Evolutionary conservation across 2,329 filamentous ascomycete species (phyloP), one percentile per base, ranked within the genome.

Genomic region (Dothistroma septosporum): DNA sequence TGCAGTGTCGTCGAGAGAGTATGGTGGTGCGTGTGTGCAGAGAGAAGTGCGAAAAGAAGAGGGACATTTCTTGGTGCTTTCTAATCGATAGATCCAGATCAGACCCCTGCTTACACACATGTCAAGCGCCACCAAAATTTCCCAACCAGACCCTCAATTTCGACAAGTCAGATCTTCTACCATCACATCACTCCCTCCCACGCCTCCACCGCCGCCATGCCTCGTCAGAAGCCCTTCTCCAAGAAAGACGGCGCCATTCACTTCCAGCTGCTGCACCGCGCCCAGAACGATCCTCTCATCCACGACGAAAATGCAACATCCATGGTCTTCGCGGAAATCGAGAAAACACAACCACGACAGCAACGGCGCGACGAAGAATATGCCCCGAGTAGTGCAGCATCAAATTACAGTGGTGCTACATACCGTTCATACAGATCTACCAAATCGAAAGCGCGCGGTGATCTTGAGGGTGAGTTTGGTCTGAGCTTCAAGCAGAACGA

Each of bases 221-320:
- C 88, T 70, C 83, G 82, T 68, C 85, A 84, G 70, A 86, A 85
- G 80, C 91, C 89, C 85, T 91, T 90, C 58, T 85, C 97, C 81
- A 97, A 96, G 81, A 96, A 96, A 78, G 89, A 85, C 62, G 50
- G 50, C 31, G 92, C 94, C 69, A 89, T 90, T 75, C 94, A 92
- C 78, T 97, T 96, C 78, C 89, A 89, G 69, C 89, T 99, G 74
- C 91, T 97, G 70, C 91, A 97, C 79, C 91, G 94, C 72, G 91
- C 93, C 35, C 95, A 99, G 78, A 91, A 97, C 85, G 94, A 99
- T 76, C 94, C 95, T 52, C 86, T 93, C 70, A 97, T 99, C 75
- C 89, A 99, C 83, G 92, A 99, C 80, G 84, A 88, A 70, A 84
- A 87, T 71, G 92, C 91, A 58, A 90, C 93, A 53, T 88, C 91